These are phyloP conservation scores for Phytophthora foliorum DNA, from an alignment of 352 stramenopile species.

Conservation along the genomic window DNA sequence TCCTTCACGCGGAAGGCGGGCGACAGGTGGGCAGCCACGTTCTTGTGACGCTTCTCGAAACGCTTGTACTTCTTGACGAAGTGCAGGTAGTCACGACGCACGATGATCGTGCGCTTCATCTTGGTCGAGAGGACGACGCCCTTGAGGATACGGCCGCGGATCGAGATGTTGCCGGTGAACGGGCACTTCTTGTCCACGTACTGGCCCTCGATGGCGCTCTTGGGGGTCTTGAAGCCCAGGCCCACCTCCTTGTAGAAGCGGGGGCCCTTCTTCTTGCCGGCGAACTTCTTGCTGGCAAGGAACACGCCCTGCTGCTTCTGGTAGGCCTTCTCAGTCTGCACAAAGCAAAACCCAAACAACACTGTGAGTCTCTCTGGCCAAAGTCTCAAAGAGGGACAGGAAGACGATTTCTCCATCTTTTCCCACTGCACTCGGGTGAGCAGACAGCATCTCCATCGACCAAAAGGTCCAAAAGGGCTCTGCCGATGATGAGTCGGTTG, in stretches of 20 bases:
- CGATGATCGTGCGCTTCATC: constrained; percentile 99
- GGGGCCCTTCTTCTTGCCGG: constrained; percentile 95
- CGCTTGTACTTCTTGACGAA: constrained; percentile 99
- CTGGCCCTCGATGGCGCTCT: constrained; percentile 94
- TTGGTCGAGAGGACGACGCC: constrained; percentile 99
- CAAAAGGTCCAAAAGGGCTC: constrained; percentile 24
- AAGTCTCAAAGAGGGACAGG: constrained; percentile 1
- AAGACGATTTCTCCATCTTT: constrained; percentile 6
- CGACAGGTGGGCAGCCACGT: constrained; percentile 98
- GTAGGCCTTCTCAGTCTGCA: constrained; percentile 98
- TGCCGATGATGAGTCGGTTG: constrained; percentile 60
- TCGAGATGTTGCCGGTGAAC: constrained; percentile 99
- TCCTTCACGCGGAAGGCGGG: constrained; percentile 99
- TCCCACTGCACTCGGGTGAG: constrained; percentile 22
- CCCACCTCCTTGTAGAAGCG: constrained; percentile 98
- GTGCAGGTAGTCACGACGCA: constrained; percentile 99
- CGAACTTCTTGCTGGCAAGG: constrained; percentile 97
- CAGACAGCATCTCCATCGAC: constrained; percentile 33
- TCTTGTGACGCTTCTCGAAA: constrained; percentile 99
- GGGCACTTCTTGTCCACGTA: constrained; percentile 99
- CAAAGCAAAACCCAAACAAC: background rate
- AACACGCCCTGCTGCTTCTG: constrained; percentile 99
- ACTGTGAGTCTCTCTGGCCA: constrained; percentile 3
- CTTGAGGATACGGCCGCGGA: constrained; percentile 98
- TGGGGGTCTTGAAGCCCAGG: constrained; percentile 99